Evolutionary conservation across 2,329 filamentous ascomycete species (phyloP).

Genomic region (Ascochyta rabiei): DNA sequence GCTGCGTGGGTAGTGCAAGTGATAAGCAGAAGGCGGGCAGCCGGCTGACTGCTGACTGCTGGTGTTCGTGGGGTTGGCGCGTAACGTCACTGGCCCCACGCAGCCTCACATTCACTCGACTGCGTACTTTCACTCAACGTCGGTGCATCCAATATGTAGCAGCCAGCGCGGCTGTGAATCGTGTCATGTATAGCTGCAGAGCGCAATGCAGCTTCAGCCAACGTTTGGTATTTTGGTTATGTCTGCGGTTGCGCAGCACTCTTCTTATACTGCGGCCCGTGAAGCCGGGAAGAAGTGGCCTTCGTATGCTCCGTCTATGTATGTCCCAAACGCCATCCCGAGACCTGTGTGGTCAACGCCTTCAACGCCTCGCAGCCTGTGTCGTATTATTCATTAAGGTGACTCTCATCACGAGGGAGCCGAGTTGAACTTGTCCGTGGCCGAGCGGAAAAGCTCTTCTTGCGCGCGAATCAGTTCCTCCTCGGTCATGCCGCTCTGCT

Average conservation of each 20-base stretch:
- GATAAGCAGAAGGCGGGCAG: slow-evolving; percentile 27
- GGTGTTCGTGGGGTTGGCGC: slow-evolving; percentile 33
- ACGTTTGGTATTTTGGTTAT: slow-evolving; percentile 1
- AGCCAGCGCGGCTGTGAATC: too few relatives aligned
- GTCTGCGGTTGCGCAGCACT: slow-evolving; percentile 4
- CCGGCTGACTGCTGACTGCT: slow-evolving; percentile 38
- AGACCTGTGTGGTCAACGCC: slow-evolving; percentile 26
- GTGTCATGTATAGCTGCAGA: neutral
- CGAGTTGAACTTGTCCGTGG: slow-evolving; percentile 72
- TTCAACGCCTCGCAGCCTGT: slow-evolving; percentile 31
- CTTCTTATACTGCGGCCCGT: slow-evolving; percentile 1
- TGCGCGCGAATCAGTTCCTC: slow-evolving; percentile 89
- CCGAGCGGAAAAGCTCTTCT: slow-evolving; percentile 86
- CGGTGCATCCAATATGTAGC: neutral
- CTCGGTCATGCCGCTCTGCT: slow-evolving; percentile 88
- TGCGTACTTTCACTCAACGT: neutral
- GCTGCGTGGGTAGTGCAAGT: slow-evolving; percentile 17
- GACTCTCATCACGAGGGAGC: slow-evolving; percentile 47
- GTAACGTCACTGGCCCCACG: slow-evolving; percentile 29
- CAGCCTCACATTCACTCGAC: neutral
- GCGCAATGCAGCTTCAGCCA: neutral
- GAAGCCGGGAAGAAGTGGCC: slow-evolving; percentile 14
- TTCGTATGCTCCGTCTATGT: slow-evolving; percentile 18
- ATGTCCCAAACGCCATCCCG: slow-evolving; percentile 31
- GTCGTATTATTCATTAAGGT: slow-evolving; percentile 15